Base-by-base conservation (phyloP, 2,329 filamentous ascomycete genomes). In the Colletotrichum musae region DNA sequence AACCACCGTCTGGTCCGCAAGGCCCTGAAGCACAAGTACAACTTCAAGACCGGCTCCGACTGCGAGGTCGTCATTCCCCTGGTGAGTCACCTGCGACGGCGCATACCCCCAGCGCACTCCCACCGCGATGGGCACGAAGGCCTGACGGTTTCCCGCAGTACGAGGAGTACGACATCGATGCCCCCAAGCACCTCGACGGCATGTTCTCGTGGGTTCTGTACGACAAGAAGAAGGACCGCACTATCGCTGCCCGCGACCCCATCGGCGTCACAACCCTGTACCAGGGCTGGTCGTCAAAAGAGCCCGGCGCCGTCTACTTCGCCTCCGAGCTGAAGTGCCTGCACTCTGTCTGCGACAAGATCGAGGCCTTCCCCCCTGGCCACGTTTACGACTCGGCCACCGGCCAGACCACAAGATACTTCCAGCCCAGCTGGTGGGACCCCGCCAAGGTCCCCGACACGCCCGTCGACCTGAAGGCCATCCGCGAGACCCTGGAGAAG, bases 161-260 rank as follows among this genome's bases (percentile, higher is more conserved):
- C 81, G 89, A 94, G 85, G 91, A 98, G 83, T 89, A 97, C 88
- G 96, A 91, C 77, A 87, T 97, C 75, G 94, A 98, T 78, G 94
- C 95, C 68, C 95, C 96, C 71, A 96, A 95, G 83, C 87, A 94
- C 82, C 91, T 99, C 74, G 96, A 99, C 81, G 96, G 96, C 85
- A 99, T 99, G 96, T 99, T 99, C 89, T 98, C 95, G 16, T 99
- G 97, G 85, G 95, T 99, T 65, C 89, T 99, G 61, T 97, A 97
- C 84, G 96, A 99, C 86, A 97, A 97, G 89, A 92, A 90, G 74
- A 91, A 94, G 81, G 93, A 99, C 86, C 92, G 96, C 74, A 93
- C 94, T 72, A 91, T 99, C 78, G 96, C 96, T 68, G 96, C 96
- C 64, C 92, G 96, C 79, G 96, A 99, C 81, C 96, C 96, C 43